Conservation (phyloP, 768 basidiomycete genomes). For the Phaeotremella fagi region DNA sequence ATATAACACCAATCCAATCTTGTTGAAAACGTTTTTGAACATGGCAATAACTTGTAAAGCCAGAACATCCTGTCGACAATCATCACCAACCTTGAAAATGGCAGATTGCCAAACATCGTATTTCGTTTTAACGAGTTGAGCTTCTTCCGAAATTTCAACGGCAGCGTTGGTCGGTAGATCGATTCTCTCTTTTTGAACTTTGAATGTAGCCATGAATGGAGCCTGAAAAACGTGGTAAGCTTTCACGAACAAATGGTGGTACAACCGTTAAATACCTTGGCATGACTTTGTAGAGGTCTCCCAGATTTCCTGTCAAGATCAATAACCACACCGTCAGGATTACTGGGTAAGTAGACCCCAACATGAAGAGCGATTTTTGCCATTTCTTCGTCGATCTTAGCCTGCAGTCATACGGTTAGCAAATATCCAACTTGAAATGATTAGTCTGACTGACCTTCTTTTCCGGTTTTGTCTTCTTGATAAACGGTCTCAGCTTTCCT, state of each 20-base stretch:
- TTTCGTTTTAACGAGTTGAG: constrained; percentile 36
- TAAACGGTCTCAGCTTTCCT: constrained; percentile 91
- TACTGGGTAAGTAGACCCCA: constrained; percentile 96
- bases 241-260: background rate
- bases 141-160: constrained; percentile 57
- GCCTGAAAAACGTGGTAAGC: constrained; percentile 57
- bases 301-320: constrained; percentile 97
- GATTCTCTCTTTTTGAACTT: constrained; percentile 80
- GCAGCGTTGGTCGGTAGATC: constrained; percentile 68
- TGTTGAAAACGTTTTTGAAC: constrained; percentile 97
- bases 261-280: constrained; percentile 71
- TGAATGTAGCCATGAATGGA: constrained; percentile 99
- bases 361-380: constrained; percentile 84
- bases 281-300: constrained; percentile 91
- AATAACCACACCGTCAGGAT: constrained; percentile 93
- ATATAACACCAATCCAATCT: constrained; percentile 81
- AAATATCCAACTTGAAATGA: background rate
- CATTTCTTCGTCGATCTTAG: constrained; percentile 99
- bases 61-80: constrained; percentile 96
- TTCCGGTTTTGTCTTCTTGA: constrained; percentile 90
- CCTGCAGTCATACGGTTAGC: constrained; percentile 53
- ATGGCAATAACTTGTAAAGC: constrained; percentile 96
- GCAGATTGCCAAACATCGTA: constrained; percentile 96
- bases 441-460: constrained; percentile 67
- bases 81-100: constrained; percentile 99